A percentile compares a stretch with the other conserved stretches of the same genome.
phyloP scores from a whole-genome alignment of 2,329 filamentous ascomycete genomes.

The Phialophora verrucosa region DNA sequence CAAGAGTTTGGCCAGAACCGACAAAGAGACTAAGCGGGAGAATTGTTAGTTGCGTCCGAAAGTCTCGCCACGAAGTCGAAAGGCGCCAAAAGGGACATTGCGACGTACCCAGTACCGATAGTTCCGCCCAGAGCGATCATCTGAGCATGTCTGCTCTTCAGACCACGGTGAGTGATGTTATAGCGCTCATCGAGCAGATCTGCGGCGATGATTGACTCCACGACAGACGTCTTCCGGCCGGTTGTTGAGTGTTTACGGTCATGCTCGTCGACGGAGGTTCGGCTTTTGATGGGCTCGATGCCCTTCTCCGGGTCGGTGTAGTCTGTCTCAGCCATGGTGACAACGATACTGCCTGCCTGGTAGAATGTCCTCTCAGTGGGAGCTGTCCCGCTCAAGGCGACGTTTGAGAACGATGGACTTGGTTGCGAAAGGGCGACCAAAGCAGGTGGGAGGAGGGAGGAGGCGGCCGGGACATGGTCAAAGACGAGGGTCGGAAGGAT shows the following conservation, averaged over 20 bases:
- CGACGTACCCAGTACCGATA: conserved; percentile 37
- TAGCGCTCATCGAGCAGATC: conserved; percentile 51
- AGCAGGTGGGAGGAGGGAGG: background rate
- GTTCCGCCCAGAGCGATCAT: conserved; percentile 43
- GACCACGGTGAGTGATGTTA: conserved; percentile 48
- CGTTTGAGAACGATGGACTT: background rate
- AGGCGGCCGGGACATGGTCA: background rate
- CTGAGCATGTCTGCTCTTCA: conserved; percentile 52
- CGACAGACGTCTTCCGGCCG: conserved; percentile 32
- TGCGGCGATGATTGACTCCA: conserved; percentile 46
- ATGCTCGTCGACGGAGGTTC: conserved; percentile 13
- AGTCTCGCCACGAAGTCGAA: too few relatives aligned
- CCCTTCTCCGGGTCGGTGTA: conserved; percentile 36
- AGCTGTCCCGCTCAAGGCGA: conserved; percentile 4
- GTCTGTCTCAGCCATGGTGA: conserved; percentile 20
- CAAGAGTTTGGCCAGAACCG: conserved; percentile 35
- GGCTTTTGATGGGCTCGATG: conserved; percentile 15
- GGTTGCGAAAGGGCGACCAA: background rate
- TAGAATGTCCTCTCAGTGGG: background rate
- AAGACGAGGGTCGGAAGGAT: conserved; percentile 5
- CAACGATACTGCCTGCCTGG: background rate
- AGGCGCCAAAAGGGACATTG: background rate
- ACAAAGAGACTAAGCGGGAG: conserved; percentile 34
- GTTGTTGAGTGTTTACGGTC: conserved; percentile 24
- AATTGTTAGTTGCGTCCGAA: conserved; percentile 4